A percentile compares a stretch with the other conserved stretches of the same genome.
Evolutionary conservation across 2,329 filamentous ascomycete species (phyloP).

Genomic region (Aspergillus aculeatus): DNA sequence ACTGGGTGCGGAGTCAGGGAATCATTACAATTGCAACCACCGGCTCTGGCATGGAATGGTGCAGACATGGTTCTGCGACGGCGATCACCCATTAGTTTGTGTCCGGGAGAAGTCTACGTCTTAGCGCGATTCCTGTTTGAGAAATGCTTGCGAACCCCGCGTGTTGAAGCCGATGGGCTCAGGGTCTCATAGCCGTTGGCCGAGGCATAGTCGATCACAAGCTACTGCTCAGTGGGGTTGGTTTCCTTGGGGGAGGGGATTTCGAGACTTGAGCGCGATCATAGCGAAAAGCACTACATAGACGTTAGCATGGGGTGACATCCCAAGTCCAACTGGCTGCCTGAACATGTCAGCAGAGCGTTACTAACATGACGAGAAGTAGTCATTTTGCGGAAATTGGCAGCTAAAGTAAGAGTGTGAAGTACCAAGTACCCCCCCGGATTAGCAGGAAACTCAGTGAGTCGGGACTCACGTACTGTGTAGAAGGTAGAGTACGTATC

Average conservation of each 20-base stretch:
- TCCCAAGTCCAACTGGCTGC: background rate
- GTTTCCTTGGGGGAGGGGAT: background rate
- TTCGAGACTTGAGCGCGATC: background rate
- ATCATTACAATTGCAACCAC: background rate
- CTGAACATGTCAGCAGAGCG: background rate
- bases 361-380: background rate
- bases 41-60: background rate
- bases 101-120: background rate
- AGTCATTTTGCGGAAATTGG: background rate
- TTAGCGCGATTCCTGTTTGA: conserved; percentile 9
- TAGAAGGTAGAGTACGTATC: too few relatives aligned
- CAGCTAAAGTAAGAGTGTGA: too few relatives aligned
- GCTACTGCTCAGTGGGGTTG: background rate
- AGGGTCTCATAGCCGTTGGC: background rate
- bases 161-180: background rate
- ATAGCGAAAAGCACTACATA: background rate
- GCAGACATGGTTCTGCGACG: conserved; percentile 2
- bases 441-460: too few relatives aligned
- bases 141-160: conserved; percentile 23
- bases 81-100: background rate
- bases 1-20: background rate
- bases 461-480: too few relatives aligned
- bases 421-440: too few relatives aligned
- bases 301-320: background rate
- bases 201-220: background rate